A percentile compares a stretch with the other conserved stretches of the same genome.
Evolutionary conservation across 768 basidiomycete species (phyloP).

Genomic region (Hygrophorus russula): DNA sequence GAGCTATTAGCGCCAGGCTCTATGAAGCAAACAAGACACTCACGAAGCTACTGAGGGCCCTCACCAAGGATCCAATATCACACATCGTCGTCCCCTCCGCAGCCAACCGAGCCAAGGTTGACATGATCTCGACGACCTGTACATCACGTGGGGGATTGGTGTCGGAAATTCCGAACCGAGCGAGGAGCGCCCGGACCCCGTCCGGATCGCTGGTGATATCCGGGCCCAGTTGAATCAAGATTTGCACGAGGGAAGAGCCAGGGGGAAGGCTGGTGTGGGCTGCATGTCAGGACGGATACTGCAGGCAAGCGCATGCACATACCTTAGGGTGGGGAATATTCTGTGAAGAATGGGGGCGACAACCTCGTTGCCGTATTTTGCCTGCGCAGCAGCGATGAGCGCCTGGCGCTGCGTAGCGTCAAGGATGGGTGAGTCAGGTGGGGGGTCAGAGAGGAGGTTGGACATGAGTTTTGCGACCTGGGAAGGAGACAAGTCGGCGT

Average conservation of each 20-base stretch:
- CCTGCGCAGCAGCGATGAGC: constrained; percentile 61
- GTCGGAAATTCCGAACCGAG: constrained; percentile 68
- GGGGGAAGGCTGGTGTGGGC: constrained; percentile 47
- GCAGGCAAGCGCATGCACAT: not conserved
- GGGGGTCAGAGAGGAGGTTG: constrained; percentile 64
- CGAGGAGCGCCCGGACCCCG: constrained; percentile 53
- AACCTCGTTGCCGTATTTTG: constrained; percentile 73
- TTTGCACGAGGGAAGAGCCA: constrained; percentile 62
- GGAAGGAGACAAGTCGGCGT: constrained; percentile 61
- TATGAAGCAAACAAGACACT: constrained; percentile 19
- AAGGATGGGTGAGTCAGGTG: constrained; percentile 58
- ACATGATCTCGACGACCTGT: constrained; percentile 62
- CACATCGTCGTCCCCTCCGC: constrained; percentile 63
- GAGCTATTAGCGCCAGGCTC: constrained; percentile 6
- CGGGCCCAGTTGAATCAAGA: constrained; percentile 65
- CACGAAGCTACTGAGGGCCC: constrained; percentile 66
- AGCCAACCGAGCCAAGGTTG: constrained; percentile 54
- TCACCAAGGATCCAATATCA: constrained; percentile 65
- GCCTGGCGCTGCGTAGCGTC: constrained; percentile 67
- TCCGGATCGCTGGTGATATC: constrained; percentile 72
- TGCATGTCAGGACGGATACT: no score
- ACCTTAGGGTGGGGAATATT: constrained; percentile 71
- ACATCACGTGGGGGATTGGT: constrained; percentile 58
- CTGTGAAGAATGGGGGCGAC: constrained; percentile 64
- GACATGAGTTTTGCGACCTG: constrained; percentile 74